These are phyloP conservation scores for Rhodomyrtus psidioides DNA, from an alignment of 441 rosid genomes.

Conservation along the genomic window DNA sequence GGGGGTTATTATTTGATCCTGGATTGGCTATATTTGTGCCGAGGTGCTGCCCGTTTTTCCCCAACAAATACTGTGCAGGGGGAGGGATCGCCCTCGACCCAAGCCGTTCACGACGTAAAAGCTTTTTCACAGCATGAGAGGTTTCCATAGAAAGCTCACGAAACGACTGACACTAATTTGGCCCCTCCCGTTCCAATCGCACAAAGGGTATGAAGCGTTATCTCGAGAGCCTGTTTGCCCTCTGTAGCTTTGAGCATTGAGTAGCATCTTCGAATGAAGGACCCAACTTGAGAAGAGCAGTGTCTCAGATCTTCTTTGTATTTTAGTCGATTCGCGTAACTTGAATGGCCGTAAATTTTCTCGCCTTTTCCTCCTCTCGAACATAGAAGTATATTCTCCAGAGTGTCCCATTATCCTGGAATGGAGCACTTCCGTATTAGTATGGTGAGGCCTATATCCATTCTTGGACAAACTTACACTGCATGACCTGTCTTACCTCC, in stretches of 20 bases:
- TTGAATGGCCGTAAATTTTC: neutral
- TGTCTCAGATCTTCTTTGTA: neutral
- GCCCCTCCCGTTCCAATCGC: neutral
- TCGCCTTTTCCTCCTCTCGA: conserved; percentile 30
- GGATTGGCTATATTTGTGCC: too few species aligned
- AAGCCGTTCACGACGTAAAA: neutral
- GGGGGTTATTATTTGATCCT: too few species aligned
- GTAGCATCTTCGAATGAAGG: neutral
- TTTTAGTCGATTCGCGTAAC: neutral
- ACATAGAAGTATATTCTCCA: conserved; percentile 40
- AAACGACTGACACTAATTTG: neutral
- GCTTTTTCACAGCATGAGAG: neutral
- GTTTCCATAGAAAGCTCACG: neutral
- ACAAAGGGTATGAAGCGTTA: neutral
- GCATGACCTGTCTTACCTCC: conserved; percentile 23
- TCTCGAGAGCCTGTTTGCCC: neutral
- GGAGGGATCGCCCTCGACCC: neutral
- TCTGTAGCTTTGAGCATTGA: neutral
- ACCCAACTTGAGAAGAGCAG: neutral
- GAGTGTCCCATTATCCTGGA: conserved; percentile 36
- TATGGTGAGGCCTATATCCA: neutral
- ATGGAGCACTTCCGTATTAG: neutral
- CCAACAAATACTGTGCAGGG: too few species aligned
- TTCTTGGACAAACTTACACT: neutral
- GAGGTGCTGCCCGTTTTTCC: too few species aligned